Evolutionary conservation across 306 rosid species (phyloP), one percentile per base, ranked within the genome.

Genomic region (Rosa multiflora): DNA sequence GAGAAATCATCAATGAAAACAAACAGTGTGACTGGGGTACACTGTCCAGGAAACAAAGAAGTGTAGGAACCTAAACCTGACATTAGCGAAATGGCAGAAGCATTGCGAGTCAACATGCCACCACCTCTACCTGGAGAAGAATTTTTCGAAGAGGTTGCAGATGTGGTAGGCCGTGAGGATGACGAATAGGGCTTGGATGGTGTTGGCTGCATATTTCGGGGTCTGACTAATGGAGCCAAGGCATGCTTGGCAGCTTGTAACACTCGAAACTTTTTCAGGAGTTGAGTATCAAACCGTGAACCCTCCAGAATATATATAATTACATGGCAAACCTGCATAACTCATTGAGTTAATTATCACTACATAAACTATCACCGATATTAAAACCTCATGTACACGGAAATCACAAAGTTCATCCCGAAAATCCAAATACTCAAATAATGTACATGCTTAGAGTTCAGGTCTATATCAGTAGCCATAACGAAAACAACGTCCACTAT

Each of bases 1-100:
- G 86, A 92, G 89, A 92, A 89, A 79, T 94, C 97, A 74, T 88
- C 97, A 12, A 92, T 43, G 49, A 92, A 89, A 77, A 88, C 94
- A 87, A 94, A 92, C 79, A 94, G 82, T 75, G 85, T 82, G 81
- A 94, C 98, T 67, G 97, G 97, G 58, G 88, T 92, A 83, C 98
- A 92, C 83, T 88, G 97, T 82, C 98, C 98, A 44, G 97, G 98
- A 87, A 92, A 92, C 90, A 92, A 86, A 82, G 97, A 91, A 84
- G 97, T 73, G 88, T 89, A 86, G 75, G 98, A 94, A 82, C 97
- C 94, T 83, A 88, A 90, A 75, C 97, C 97, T 66, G 98, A 92
- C 97, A 91, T 92, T 51, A 87, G 89, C 62, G 97, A 88, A 83
- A 90, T 70, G 59, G 87, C 71, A 18, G 97, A 92, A 20, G 83